Conservation (phyloP, 176 grass and related monocot genomes). For the Avena sativa region DNA sequence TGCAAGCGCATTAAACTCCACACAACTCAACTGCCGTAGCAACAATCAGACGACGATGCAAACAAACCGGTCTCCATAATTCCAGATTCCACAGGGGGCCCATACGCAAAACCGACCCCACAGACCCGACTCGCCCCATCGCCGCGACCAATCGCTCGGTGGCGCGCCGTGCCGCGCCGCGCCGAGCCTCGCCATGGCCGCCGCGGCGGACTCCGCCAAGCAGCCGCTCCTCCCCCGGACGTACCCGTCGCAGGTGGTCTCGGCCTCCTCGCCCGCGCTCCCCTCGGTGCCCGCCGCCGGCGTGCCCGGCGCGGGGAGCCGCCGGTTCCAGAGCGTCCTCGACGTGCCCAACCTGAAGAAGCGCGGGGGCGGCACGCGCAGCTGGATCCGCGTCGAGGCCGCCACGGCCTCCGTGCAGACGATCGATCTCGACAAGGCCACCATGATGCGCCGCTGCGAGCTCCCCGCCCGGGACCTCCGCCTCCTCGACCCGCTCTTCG, state of each 20-base stretch:
- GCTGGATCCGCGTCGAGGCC: conserved; percentile 92
- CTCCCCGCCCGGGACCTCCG: conserved; percentile 95
- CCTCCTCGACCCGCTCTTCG: conserved; percentile 97
- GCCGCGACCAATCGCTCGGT: conserved; percentile 28
- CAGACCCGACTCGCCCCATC: not conserved
- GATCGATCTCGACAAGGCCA: conserved; percentile 84
- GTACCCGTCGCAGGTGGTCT: conserved; percentile 31
- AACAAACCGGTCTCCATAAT: conserved; percentile 6
- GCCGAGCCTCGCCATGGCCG: conserved; percentile 42
- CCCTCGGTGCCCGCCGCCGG: conserved; percentile 37
- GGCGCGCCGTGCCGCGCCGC: conserved; percentile 8
- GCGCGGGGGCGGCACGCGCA: conserved; percentile 75
- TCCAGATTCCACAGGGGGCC: not conserved
- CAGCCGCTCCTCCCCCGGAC: conserved; percentile 49
- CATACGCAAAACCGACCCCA: conserved; percentile 37
- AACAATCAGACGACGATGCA: not conserved
- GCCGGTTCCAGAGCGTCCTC: conserved; percentile 59
- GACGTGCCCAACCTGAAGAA: conserved; percentile 78
- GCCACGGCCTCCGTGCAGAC: conserved; percentile 64
- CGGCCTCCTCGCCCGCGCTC: conserved; percentile 56
- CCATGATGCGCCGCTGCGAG: conserved; percentile 97
- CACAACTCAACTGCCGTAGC: not conserved
- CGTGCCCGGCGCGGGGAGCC: conserved; percentile 15
- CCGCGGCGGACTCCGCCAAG: conserved; percentile 44
- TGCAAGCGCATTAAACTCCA: conserved; percentile 6